phyloP scores from a whole-genome alignment of 306 rosid genomes.

The Begonia masoniana region DNA sequence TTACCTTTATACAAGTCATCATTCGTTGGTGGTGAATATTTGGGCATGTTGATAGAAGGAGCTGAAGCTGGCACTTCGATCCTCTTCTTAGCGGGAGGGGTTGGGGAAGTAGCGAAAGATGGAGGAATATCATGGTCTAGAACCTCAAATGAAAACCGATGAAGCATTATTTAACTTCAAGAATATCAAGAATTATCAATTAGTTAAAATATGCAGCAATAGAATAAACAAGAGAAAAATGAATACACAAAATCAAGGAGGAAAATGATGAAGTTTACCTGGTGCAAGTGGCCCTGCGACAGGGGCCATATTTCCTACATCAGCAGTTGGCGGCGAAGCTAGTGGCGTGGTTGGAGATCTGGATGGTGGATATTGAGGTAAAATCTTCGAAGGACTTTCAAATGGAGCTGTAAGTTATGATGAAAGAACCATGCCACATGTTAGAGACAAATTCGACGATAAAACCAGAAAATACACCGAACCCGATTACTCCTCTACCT shows the following conservation, averaged over 20 bases:
- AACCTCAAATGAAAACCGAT: constrained; percentile 15
- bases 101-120: constrained; percentile 32
- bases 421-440: background rate
- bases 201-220: no score
- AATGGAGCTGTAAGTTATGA: constrained; percentile 24
- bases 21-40: constrained; percentile 6
- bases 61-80: constrained; percentile 6
- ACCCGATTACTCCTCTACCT: constrained; percentile 26
- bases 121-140: constrained; percentile 60
- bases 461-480: constrained; percentile 6
- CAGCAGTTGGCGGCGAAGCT: constrained; percentile 36
- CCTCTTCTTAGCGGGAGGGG: constrained; percentile 3
- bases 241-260: constrained; percentile 5
- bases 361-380: constrained; percentile 39
- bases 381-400: constrained; percentile 24
- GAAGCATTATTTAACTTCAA: constrained; percentile 1
- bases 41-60: constrained; percentile 16
- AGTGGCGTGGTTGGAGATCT: constrained; percentile 30
- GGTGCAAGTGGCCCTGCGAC: constrained; percentile 11
- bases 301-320: constrained; percentile 10
- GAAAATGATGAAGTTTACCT: constrained; percentile 9
- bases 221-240: background rate
- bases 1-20: constrained; percentile 13
- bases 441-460: constrained; percentile 11
- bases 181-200: background rate